These are phyloP conservation scores for Ananas comosus DNA, from an alignment of 176 grass and related monocot genomes.

Conservation along the genomic window DNA sequence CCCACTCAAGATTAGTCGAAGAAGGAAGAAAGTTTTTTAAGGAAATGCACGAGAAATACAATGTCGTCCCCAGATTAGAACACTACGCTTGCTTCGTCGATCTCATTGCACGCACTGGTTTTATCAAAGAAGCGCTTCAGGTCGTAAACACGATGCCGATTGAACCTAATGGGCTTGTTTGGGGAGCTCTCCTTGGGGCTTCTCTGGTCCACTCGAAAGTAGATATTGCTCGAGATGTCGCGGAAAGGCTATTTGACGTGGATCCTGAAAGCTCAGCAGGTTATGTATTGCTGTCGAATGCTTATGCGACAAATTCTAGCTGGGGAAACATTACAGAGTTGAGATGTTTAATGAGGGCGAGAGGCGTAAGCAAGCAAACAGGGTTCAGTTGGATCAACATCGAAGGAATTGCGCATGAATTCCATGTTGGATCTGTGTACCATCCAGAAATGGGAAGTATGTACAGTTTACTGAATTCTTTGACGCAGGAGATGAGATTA, in stretches of 20 bases:
- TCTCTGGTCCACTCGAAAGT: constrained; percentile 16
- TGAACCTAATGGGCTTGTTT: constrained; percentile 13
- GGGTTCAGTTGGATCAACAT: constrained; percentile 17
- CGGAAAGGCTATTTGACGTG: constrained; percentile 7
- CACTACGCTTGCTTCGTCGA: constrained; percentile 15
- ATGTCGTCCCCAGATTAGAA: constrained; percentile 8
- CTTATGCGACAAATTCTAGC: constrained; percentile 10
- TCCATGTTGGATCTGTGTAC: constrained; percentile 8
- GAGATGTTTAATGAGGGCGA: constrained; percentile 8
- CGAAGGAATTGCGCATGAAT: constrained; percentile 8
- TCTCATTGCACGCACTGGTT: constrained; percentile 14
- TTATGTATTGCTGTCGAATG: constrained; percentile 22
- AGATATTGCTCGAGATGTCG: constrained; percentile 15
- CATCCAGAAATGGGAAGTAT: background rate
- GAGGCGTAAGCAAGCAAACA: constrained; percentile 17
- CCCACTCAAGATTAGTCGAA: constrained; percentile 19
- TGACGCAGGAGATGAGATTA: constrained; percentile 13
- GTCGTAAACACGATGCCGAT: constrained; percentile 9
- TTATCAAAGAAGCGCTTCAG: constrained; percentile 14
- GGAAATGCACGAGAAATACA: background rate
- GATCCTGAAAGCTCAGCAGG: constrained; percentile 17
- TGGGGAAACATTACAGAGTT: constrained; percentile 6
- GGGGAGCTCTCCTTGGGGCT: constrained; percentile 20
- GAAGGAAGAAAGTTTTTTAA: constrained; percentile 9
- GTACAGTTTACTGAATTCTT: constrained; percentile 13